Percentiles rank a stretch among this genome's conserved stretches.
Conservation (phyloP, 306 rosid genomes). For the Cucumis cinereus region DNA sequence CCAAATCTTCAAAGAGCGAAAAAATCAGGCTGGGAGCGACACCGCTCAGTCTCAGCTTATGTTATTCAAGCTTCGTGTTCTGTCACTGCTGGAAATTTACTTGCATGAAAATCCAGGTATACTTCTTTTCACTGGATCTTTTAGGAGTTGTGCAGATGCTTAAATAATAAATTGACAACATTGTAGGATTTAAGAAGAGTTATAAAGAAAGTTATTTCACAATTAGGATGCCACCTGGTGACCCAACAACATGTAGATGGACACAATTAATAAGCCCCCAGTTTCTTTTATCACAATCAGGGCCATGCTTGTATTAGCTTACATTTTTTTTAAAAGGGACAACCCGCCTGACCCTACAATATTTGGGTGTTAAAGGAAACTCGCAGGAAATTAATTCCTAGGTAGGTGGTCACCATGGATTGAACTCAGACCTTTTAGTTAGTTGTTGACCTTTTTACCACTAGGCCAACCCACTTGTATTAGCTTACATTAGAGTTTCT, state of each 20-base stretch:
- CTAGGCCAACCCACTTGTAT: too few species aligned
- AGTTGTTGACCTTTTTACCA: too few species aligned
- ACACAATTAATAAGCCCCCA: background rate
- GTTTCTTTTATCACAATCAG: background rate
- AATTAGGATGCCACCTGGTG: background rate
- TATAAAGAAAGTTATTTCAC: background rate
- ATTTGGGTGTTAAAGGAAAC: too few species aligned
- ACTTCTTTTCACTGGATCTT: conserved; percentile 2
- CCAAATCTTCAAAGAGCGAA: conserved; percentile 66
- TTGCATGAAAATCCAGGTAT: conserved; percentile 87
- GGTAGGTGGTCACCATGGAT: too few species aligned
- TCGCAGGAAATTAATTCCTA: too few species aligned
- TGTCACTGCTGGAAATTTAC: conserved; percentile 83
- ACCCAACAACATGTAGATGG: background rate
- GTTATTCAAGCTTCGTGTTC: conserved; percentile 81
- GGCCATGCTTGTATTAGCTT: background rate
- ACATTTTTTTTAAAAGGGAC: too few species aligned
- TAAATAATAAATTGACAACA: background rate
- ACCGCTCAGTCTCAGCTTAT: conserved; percentile 84
- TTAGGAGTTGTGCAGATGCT: background rate
- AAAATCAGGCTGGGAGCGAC: conserved; percentile 67
- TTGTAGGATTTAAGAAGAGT: background rate
- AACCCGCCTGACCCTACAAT: too few species aligned
- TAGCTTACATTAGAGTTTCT: background rate
- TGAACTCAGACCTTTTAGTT: too few species aligned